Percentiles rank a stretch among this genome's conserved stretches.
Conservation (phyloP, 768 basidiomycete species). For the Suillus occidentalis region DNA sequence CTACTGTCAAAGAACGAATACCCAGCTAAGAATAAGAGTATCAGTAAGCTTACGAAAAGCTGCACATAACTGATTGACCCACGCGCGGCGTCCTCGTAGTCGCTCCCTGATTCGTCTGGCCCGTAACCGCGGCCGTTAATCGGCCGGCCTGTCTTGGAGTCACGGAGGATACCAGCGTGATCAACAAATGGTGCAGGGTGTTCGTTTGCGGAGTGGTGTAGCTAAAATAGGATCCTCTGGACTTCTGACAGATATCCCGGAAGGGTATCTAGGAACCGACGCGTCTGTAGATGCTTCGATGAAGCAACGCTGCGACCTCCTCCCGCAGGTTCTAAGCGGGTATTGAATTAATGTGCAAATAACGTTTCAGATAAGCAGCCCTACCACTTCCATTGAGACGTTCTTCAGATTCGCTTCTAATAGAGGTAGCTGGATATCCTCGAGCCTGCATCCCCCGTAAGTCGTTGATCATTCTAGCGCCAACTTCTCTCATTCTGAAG, state of each 20-base stretch:
- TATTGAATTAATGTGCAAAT: too few species aligned
- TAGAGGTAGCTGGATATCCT: slow-evolving; percentile 86
- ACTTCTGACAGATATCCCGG: slow-evolving; percentile 80
- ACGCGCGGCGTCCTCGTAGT: slow-evolving; percentile 61
- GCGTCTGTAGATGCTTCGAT: slow-evolving; percentile 93
- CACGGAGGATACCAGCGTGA: slow-evolving; percentile 69
- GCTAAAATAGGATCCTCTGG: slow-evolving; percentile 74
- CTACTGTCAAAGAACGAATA: slow-evolving; percentile 87
- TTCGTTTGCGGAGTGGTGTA: slow-evolving; percentile 85
- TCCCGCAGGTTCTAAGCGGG: too few species aligned
- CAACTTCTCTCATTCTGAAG: slow-evolving; percentile 71
- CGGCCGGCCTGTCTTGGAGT: slow-evolving; percentile 73
- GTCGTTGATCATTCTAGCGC: slow-evolving; percentile 81
- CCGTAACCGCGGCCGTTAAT: slow-evolving; percentile 49
- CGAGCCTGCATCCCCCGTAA: slow-evolving; percentile 91
- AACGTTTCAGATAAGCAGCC: too few species aligned
- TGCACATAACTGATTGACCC: slow-evolving; percentile 31
- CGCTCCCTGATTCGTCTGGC: slow-evolving; percentile 42
- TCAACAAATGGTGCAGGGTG: slow-evolving; percentile 79
- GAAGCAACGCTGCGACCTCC: too few species aligned
- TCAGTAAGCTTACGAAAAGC: slow-evolving; percentile 4
- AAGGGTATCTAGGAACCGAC: slow-evolving; percentile 79
- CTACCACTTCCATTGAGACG: too few species aligned
- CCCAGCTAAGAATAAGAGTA: slow-evolving; percentile 45
- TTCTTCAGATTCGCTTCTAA: slow-evolving; percentile 64